These are phyloP conservation scores for Macroventuria anomochaeta DNA, from an alignment of 2,329 filamentous ascomycete species.

Conservation along the genomic window DNA sequence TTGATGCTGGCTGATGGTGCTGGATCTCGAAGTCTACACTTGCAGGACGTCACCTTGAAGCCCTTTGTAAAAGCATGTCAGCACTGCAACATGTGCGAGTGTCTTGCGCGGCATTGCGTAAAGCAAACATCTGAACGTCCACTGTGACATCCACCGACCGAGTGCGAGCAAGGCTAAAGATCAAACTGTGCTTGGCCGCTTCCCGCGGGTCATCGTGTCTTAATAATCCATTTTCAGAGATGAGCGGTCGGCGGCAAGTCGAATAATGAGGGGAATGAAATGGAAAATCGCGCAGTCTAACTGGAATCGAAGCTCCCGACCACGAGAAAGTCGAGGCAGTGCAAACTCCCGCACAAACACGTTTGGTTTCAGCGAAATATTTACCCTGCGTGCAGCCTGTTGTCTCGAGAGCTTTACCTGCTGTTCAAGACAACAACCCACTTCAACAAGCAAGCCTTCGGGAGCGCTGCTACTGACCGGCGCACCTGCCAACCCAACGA, in stretches of 20 bases:
- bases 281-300: conserved; percentile 22
- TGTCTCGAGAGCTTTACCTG: conserved; percentile 12
- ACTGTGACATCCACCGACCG: neutral
- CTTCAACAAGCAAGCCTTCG: conserved; percentile 13
- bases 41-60: conserved; percentile 1
- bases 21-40: conserved; percentile 6
- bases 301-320: conserved; percentile 17
- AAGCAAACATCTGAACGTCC: neutral
- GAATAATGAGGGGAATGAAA: conserved; percentile 17
- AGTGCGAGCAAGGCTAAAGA: conserved; percentile 9
- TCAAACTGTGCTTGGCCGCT: conserved; percentile 9
- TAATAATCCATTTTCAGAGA: conserved; percentile 6
- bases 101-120: conserved; percentile 1
- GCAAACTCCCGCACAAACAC: conserved; percentile 19
- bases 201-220: conserved; percentile 12
- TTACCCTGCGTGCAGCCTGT: conserved; percentile 6
- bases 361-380: conserved; percentile 19
- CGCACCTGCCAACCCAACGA: conserved; percentile 18
- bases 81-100: neutral
- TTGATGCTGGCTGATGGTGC: conserved; percentile 4
- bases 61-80: neutral
- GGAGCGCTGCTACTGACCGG: conserved; percentile 13
- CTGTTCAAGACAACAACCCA: conserved; percentile 16
- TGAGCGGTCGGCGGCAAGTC: conserved; percentile 17
- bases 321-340: conserved; percentile 19